Base-by-base conservation (phyloP, 768 basidiomycete genomes). In the Scleroderma bovista region DNA sequence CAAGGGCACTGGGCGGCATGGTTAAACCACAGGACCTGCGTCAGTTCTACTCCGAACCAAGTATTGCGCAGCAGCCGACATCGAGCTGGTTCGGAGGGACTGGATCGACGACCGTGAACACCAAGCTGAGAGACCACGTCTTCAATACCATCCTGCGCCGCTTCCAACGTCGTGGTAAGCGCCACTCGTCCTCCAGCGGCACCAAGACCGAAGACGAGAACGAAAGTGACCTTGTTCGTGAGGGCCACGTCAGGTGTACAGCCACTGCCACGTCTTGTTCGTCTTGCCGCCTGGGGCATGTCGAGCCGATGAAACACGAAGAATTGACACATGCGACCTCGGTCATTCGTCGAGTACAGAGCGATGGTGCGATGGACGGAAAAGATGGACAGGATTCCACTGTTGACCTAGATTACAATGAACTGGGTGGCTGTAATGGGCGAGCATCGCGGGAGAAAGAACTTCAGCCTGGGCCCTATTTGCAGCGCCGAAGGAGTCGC, bases 71-170 rank as follows among this genome's bases (percentile, higher is more conserved):
- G 8, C 58, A 57, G 3, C 51, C 70, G 11, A 70, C 73, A 17
- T 72, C 74, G 12, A 76, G 76, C 41, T 79, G 78, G 73, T 93
- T 93, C 57, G 90, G 87, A 31, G 95, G 94, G 3, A 88, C 86
- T 2, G 95, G 95, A 1, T 91, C 88, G 13, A 98, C 96, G 6
- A 79, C 84, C 47, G 93, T 97, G 52, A 98, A 99, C 66, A 92
- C 88, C 34, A 89, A 82, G 64, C 73, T 99, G 51, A 94, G 93
- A 68, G 93, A 98, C 61, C 93, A 95, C 58, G 92, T 99, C 41
- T 95, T 99, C 63, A 88, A 81, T 52, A 88, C 89, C 16, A 83
- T 98, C 29, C 72, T 97, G 53, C 81, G 84, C 43, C 76, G 88
- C 51, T 79, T 92, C 51, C 76, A 78, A 34, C 78, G 80, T 56